These are phyloP conservation scores for Zygnema circumcarinatum DNA, from an alignment of 139 green algal species.

Conservation along the genomic window DNA sequence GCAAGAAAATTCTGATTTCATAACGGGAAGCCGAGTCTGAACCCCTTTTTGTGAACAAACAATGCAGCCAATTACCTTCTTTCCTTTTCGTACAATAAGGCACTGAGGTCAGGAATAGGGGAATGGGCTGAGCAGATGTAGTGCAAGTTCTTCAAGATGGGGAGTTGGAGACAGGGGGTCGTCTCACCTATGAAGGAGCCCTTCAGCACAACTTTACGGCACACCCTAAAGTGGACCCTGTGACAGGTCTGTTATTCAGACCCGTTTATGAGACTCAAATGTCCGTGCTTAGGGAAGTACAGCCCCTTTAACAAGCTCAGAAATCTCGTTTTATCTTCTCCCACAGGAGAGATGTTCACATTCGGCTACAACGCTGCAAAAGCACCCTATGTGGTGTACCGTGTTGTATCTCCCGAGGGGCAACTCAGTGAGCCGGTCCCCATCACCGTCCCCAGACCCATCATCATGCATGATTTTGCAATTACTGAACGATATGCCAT, in stretches of 20 bases:
- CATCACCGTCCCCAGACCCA: constrained; percentile 41
- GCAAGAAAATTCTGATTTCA: too few relatives aligned
- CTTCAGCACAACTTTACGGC: constrained; percentile 56
- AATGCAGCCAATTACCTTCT: too few relatives aligned
- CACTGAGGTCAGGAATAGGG: too few relatives aligned
- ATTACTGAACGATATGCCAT: constrained; percentile 63
- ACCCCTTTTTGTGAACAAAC: too few relatives aligned
- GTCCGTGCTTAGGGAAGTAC: background rate
- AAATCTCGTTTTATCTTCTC: too few relatives aligned
- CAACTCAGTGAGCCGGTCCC: background rate
- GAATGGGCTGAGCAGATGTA: constrained; percentile 28
- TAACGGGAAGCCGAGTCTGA: too few relatives aligned
- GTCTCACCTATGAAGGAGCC: background rate
- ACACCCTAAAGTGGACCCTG: constrained; percentile 60
- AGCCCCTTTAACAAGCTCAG: too few relatives aligned
- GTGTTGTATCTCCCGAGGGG: constrained; percentile 27
- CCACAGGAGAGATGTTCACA: constrained; percentile 53
- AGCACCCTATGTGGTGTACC: constrained; percentile 34
- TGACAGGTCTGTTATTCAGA: constrained; percentile 35
- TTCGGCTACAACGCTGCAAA: constrained; percentile 47
- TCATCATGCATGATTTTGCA: constrained; percentile 65
- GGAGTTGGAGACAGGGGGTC: constrained; percentile 43
- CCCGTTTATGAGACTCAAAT: background rate
- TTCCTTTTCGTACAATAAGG: too few relatives aligned
- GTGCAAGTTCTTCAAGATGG: constrained; percentile 53